phyloP scores from a whole-genome alignment of 1,284 basidiomycete genomes.

The Ustilago xerochloae region DNA sequence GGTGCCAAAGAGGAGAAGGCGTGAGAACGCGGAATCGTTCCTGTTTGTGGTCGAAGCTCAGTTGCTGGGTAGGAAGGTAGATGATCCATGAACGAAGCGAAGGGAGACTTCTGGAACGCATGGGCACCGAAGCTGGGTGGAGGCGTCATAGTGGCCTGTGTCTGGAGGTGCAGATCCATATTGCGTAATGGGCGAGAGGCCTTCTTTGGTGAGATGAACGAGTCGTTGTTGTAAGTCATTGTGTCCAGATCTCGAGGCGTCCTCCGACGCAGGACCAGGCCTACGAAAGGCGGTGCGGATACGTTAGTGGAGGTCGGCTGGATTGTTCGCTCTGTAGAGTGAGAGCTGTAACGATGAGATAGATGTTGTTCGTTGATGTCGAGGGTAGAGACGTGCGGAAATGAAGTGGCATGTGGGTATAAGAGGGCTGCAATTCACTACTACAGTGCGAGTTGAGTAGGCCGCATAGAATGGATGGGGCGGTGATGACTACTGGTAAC shows the following conservation, averaged over 20 bases:
- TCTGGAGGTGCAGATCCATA: slow-evolving; percentile 21
- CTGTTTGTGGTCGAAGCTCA: slow-evolving; percentile 17
- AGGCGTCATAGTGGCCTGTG: slow-evolving; percentile 54
- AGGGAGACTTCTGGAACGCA: slow-evolving; percentile 47
- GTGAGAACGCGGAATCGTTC: slow-evolving; percentile 43
- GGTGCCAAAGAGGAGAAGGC: slow-evolving; percentile 49
- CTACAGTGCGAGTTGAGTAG: too few relatives aligned
- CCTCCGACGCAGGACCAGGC: slow-evolving; percentile 11
- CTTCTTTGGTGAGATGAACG: slow-evolving; percentile 32
- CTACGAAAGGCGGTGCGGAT: not conserved
- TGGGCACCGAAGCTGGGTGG: slow-evolving; percentile 48
- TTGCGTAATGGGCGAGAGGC: slow-evolving; percentile 10
- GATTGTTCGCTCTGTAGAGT: not conserved
- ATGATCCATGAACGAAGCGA: slow-evolving; percentile 29
- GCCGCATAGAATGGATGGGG: too few relatives aligned
- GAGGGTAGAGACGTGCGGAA: not conserved
- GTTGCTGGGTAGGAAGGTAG: slow-evolving; percentile 33
- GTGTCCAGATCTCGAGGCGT: slow-evolving; percentile 6
- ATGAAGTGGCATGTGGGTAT: not conserved
- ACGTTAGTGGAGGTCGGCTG: too few relatives aligned
- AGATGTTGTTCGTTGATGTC: not conserved
- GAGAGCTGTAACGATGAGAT: too few relatives aligned
- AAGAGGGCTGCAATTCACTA: too few relatives aligned
- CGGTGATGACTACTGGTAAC: too few relatives aligned
- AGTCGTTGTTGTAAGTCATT: slow-evolving; percentile 28